These are phyloP conservation scores for Linderina pennispora DNA, from an alignment of 192 early-diverging fungal species.

Conservation along the genomic window DNA sequence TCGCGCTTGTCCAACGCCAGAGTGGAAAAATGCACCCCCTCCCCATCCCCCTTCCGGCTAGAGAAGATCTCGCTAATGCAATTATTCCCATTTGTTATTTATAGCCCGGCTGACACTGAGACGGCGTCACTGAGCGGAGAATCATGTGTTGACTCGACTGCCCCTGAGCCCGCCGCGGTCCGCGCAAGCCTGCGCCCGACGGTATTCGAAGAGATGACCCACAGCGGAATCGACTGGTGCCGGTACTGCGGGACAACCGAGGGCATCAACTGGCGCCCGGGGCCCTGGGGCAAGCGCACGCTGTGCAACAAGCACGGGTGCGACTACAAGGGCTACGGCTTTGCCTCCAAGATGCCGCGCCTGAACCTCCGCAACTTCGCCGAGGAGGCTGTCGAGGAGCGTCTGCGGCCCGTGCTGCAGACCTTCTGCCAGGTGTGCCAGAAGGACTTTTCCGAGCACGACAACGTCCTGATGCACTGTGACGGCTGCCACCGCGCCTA, in stretches of 20 bases:
- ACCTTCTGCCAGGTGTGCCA: conserved; percentile 79
- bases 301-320: conserved; percentile 96
- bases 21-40: no score
- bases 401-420: conserved; percentile 81
- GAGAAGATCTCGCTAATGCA: no score
- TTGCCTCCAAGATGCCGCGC: conserved; percentile 80
- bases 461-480: conserved; percentile 68
- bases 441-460: conserved; percentile 52
- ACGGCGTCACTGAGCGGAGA: conserved; percentile 45
- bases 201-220: conserved; percentile 42
- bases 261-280: conserved; percentile 84
- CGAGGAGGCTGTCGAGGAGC: conserved; percentile 69
- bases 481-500: conserved; percentile 80
- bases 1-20: no score
- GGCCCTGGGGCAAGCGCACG: conserved; percentile 92
- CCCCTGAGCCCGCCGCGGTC: conserved; percentile 14
- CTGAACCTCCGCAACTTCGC: conserved; percentile 73
- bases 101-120: conserved; percentile 29
- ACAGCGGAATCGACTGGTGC: conserved; percentile 69
- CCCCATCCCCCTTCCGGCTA: no score
- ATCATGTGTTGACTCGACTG: conserved; percentile 34
- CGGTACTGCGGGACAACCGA: conserved; percentile 89
- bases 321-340: conserved; percentile 93
- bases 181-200: conserved; percentile 46
- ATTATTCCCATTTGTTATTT: conserved; percentile 1